phyloP scores from a whole-genome alignment of 2,329 filamentous ascomycete species.

The Chaetomiaceae sp. region DNA sequence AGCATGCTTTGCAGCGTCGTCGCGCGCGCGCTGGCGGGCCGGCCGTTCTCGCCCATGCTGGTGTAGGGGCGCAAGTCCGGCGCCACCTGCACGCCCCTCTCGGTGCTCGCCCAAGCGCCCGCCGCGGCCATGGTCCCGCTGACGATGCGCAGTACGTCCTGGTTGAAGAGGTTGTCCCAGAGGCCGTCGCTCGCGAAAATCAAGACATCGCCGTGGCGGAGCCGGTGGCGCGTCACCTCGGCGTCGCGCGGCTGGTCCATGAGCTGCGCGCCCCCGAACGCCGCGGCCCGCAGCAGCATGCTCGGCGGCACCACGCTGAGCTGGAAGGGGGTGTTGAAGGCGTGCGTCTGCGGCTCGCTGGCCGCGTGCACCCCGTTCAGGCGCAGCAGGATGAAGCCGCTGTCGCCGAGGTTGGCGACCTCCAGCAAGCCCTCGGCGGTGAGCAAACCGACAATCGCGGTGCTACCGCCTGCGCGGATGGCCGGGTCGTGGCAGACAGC shows the following conservation, averaged over 20 bases:
- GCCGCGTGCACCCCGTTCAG: slow-evolving; percentile 78
- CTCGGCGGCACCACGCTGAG: slow-evolving; percentile 78
- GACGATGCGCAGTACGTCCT: slow-evolving; percentile 78
- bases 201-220: slow-evolving; percentile 89
- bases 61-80: slow-evolving; percentile 52
- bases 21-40: slow-evolving; percentile 11
- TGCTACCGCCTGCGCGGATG: slow-evolving; percentile 81
- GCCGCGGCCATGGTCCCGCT: slow-evolving; percentile 67
- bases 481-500: slow-evolving; percentile 66
- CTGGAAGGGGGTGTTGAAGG: slow-evolving; percentile 96
- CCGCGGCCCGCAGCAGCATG: slow-evolving; percentile 70
- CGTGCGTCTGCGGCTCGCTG: slow-evolving; percentile 85
- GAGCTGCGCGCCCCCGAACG: slow-evolving; percentile 76
- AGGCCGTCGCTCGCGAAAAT: slow-evolving; percentile 91
- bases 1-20: slow-evolving; percentile 73
- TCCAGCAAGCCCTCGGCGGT: slow-evolving; percentile 68
- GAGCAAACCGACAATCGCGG: slow-evolving; percentile 80
- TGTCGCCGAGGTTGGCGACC: slow-evolving; percentile 92
- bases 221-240: slow-evolving; percentile 65
- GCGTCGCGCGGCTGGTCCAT: slow-evolving; percentile 81
- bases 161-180: slow-evolving; percentile 90
- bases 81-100: slow-evolving; percentile 57
- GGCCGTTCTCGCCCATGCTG: slow-evolving; percentile 32
- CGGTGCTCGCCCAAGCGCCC: slow-evolving; percentile 66
- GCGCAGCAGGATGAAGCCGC: slow-evolving; percentile 81